Evolutionary conservation across 2,329 filamentous ascomycete genomes (phyloP).

Genomic region (Aspergillus glaucus): DNA sequence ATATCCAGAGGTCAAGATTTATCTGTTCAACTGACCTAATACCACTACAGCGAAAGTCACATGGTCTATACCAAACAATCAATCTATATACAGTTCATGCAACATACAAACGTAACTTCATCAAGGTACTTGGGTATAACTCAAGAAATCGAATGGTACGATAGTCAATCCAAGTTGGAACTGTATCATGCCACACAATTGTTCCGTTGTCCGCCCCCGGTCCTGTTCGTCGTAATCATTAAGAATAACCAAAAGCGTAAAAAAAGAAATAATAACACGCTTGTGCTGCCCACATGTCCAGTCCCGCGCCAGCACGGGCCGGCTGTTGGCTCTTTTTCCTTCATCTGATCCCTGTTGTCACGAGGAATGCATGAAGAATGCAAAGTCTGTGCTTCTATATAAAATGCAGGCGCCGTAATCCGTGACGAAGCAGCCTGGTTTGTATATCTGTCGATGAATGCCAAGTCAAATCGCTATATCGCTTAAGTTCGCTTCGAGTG

Average conservation of each 20-base stretch:
- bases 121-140: not conserved
- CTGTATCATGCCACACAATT: no score
- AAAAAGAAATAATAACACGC: slow-evolving; percentile 1
- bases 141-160: no score
- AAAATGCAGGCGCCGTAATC: no score
- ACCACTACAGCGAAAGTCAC: no score
- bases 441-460: no score
- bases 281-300: slow-evolving; percentile 3
- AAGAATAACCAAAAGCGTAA: not conserved
- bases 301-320: slow-evolving; percentile 5
- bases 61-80: not conserved
- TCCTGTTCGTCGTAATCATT: not conserved
- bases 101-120: not conserved
- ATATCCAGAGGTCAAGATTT: no score
- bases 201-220: not conserved
- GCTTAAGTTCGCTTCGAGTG: slow-evolving; percentile 24
- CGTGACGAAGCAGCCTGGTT: no score
- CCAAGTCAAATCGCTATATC: not conserved
- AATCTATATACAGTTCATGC: not conserved
- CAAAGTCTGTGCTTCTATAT: not conserved
- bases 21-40: no score
- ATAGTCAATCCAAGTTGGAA: no score
- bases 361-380: not conserved
- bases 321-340: not conserved
- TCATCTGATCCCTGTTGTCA: no score